Evolutionary conservation across 2,329 filamentous ascomycete species (phyloP), one percentile per base, ranked within the genome.

Genomic region (Epichloe hybrida): DNA sequence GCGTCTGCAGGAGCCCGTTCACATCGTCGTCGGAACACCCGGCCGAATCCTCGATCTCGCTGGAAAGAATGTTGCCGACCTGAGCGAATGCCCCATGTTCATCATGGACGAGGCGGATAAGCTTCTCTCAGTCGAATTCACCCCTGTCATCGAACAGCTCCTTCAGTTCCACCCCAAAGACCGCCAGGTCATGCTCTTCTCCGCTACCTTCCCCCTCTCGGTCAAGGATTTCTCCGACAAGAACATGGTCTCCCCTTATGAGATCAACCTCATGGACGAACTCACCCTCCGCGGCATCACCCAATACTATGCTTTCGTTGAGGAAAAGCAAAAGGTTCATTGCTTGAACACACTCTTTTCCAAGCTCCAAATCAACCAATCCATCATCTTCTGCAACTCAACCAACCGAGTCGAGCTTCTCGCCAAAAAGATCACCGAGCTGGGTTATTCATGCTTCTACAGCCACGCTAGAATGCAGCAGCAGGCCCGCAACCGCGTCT

Each of bases 21-120:
- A 98, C 72, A 91, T 98, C 66, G 86, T 98, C 64, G 93, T 98
- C 62, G 93, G 93, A 65, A 98, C 93, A 51, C 93, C 93, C 36
- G 93, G 93, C 57, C 82, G 93, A 75, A 96, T 98, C 61, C 80
- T 97, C 56, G 93, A 98, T 73, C 74, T 98, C 59, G 91, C 93
- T 53, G 89, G 90, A 67, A 97, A 98, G 73, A 89, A 87, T 57
- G 90, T 98, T 53, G 93, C 93, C 56, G 93, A 98, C 69, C 79
- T 98, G 47, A 94, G 90, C 61, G 86, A 94, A 71, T 97, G 93
- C 66, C 85, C 89, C 61, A 97, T 94, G 64, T 98, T 98, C 66
- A 88, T 98, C 71, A 98, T 98, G 93, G 93, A 98, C 64, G 93
- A 98, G 69, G 93, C 93, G 50, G 93, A 98, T 71, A 98, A 98